phyloP scores from a whole-genome alignment of 768 basidiomycete species.

The Holtermannia corniformis region DNA sequence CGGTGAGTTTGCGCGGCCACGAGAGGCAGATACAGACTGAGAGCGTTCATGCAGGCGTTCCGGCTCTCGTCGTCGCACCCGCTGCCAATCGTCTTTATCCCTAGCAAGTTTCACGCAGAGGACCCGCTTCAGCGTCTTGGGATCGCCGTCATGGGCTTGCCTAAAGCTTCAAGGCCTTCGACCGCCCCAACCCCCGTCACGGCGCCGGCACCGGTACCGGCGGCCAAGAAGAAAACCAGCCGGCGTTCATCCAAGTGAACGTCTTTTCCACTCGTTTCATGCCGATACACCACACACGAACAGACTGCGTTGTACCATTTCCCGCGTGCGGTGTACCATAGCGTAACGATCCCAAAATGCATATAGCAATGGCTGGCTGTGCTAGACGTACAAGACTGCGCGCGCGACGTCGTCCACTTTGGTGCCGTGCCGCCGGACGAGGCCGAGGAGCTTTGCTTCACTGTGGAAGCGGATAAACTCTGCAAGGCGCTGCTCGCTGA shows the following conservation, averaged over 20 bases:
- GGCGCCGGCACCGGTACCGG: background rate
- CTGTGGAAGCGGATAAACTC: constrained; percentile 31
- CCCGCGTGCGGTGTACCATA: too few relatives aligned
- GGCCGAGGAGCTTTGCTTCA: constrained; percentile 32
- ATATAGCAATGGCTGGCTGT: too few relatives aligned
- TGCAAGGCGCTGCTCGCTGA: constrained; percentile 6
- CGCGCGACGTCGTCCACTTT: background rate
- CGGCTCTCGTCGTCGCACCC: constrained; percentile 16
- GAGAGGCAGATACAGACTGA: background rate
- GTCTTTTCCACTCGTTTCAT: too few relatives aligned
- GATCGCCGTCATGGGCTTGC: constrained; percentile 24
- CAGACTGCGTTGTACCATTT: too few relatives aligned
- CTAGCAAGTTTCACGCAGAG: constrained; percentile 31
- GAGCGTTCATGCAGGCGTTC: constrained; percentile 18
- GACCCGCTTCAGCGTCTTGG: constrained; percentile 29
- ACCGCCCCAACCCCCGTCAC: background rate
- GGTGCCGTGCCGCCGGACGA: constrained; percentile 11
- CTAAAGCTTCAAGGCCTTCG: too few relatives aligned
- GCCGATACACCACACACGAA: too few relatives aligned
- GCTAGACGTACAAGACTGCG: background rate
- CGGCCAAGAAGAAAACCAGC: background rate
- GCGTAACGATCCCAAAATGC: too few relatives aligned
- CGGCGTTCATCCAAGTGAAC: too few relatives aligned
- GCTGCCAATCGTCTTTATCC: constrained; percentile 33
- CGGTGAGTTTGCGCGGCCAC: constrained; percentile 18